Base-by-base conservation (phyloP, 805 yeast genomes). In the Sporopachydermia quercuum region DNA sequence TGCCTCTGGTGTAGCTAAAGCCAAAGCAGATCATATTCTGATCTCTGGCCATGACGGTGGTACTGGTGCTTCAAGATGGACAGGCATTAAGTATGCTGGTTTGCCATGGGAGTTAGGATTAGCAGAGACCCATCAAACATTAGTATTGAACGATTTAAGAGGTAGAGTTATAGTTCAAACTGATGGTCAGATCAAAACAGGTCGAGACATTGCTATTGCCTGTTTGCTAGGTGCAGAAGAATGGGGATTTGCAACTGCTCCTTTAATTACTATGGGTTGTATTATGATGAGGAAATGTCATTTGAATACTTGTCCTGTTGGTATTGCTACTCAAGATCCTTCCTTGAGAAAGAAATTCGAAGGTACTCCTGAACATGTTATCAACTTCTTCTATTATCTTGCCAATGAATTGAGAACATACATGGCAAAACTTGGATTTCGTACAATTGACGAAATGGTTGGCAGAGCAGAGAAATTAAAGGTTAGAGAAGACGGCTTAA, bases 41-140 rank as follows among this genome's bases (percentile, higher is more conserved):
- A 83, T 89, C 47, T 83, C 96, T 44, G 97, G 97, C 54, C 96
- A 93, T 56, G 97, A 89, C 62, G 98, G 98, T 74, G 98, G 98
- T 68, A 89, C 98, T 43, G 98, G 98, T 77, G 98, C 98, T 43
- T 89, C 96, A 44, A 76, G 93, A 60, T 84, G 93, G 85, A 87
- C 96, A 15, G 91, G 95, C 58, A 86, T 89, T 58, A 87, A 87
- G 60, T 78, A 87, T 58, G 96, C 98, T 43, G 97, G 98, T 62
- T 71, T 89, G 49, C 97, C 98, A 38, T 89, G 98, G 98, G 98
- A 89, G 62, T 72, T 89, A 51, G 98, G 98, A 56, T 71, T 89
- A 47, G 97, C 97, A 43, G 98, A 89, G 66, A 81, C 97, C 15
- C 98, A 89, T 57, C 98, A 89, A 68, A 91, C 98, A 18, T 69